Evolutionary conservation across 164 flowering plant species (phyloP), one percentile per base, ranked within the genome.

Genomic region (Malania oleifera): DNA sequence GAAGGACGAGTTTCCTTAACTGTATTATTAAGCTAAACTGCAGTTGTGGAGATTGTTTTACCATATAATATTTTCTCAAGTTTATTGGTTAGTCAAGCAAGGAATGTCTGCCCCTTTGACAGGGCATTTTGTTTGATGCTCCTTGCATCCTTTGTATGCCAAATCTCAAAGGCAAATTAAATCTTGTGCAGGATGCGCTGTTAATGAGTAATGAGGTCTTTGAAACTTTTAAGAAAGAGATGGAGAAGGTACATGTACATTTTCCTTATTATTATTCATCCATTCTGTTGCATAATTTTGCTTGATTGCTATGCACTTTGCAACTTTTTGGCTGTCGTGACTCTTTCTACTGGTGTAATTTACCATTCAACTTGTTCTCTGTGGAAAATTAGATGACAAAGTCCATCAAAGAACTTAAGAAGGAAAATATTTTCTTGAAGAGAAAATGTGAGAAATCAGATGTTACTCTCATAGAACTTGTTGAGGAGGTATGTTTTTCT

Each of bases 171-270:
- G 40, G 43, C 50, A 22, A 40, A 23, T 26, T 51, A 26, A 69
- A 25, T 65, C 56, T 5, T 62, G 58, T 70, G 74, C 91, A 89
- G 98, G 98, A 92, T 59, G 96, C 98, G 46, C 67, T 89, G 71
- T 18, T 75, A 58, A 89, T 89, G 77, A 92, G 96, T 74, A 89
- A 89, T 65, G 91, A 87, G 60, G 95, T 92, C 17, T 92, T 92
- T 68, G 96, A 86, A 72, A 82, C 98, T 49, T 92, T 89, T 67
- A 92, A 89, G 76, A 84, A 80, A 73, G 96, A 92, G 74, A 89
- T 87, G 68, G 93, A 89, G 73, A 92, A 89, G 96, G 98, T 92
- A 73, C 9, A 31, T 47, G 10, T 58, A 5, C 17, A 1, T 25
- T 23, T 28, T 39, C 14, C 29, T 8, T 23, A n/a, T 19, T 15